A percentile compares a stretch with the other conserved stretches of the same genome.
phyloP scores from a whole-genome alignment of 257 asterid genomes.

The Solanum dulcamara region DNA sequence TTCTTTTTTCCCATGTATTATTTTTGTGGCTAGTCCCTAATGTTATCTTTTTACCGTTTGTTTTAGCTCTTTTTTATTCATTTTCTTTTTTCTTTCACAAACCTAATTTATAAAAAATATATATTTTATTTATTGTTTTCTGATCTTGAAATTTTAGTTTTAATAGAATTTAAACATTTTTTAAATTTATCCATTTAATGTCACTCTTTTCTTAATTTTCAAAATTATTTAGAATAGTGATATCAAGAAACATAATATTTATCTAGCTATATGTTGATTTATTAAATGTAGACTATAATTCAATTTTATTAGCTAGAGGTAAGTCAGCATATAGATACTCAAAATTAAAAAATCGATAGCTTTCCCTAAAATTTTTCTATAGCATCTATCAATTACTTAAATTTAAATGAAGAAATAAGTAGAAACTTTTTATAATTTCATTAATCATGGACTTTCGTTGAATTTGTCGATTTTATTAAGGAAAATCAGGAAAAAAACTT shows the following conservation, averaged over 20 bases:
- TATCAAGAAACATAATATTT: not conserved
- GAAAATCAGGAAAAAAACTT: no score
- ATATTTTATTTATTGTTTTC: no score
- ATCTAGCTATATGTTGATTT: not conserved
- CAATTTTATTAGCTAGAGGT: no score
- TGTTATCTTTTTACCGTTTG: no score
- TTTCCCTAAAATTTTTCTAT: not conserved
- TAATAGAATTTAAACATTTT: not conserved
- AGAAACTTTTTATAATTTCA: no score
- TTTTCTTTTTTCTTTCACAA: not conserved
- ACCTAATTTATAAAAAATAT: no score
- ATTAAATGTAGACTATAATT: not conserved
- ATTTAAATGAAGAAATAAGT: no score
- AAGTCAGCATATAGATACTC: no score
- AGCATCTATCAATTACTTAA: not conserved
- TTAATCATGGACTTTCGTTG: no score
- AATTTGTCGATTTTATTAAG: no score
- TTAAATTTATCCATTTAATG: not conserved
- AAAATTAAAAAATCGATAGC: no score
- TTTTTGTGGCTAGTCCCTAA: no score
- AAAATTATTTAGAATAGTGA: not conserved
- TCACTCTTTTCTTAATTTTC: not conserved
- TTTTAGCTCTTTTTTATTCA: not conserved
- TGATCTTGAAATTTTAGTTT: not conserved
- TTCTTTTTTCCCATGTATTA: not conserved